Base-by-base conservation (phyloP, 305 asterid genomes). In the Petunia hybrid region DNA sequence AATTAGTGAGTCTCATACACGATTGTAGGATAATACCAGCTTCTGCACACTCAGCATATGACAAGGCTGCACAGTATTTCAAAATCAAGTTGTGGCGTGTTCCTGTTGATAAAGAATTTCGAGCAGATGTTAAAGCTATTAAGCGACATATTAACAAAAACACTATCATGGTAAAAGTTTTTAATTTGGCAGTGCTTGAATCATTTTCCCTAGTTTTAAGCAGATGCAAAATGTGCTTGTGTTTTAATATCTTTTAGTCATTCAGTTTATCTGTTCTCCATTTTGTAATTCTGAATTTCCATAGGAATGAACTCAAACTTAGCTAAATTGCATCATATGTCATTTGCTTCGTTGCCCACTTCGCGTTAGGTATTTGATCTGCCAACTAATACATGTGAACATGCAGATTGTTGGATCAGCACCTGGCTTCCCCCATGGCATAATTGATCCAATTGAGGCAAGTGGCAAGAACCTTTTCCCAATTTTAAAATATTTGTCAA, bases 351-450 rank as follows among this genome's bases (percentile, higher is more conserved):
- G 66, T 78, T 41, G 66, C 81, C 66, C 12, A 55, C 66, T 66
- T 46, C 14, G 10, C 80, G 51, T 75, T 67, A 76, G 53, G 57
- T 43, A 77, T 86, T 66, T 74, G 68, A 59, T 7, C 39, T 53
- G 83, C 81, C 39, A 48, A 66, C 75, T 68, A 51, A 67, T 82
- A 77, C 79, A 61, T n/a, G 2, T 68, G 63, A 82, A 60, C 81
- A 75, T 75, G 81, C 95, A 96, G 99, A 91, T 97, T 90, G 92
- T 94, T 91, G 99, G 99, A 86, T 97, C 99, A 64, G 98, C 99
- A 62, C 99, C 99, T 71, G 99, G 99, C 79, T 97, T 93, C 85
- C 99, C 99, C 35, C 99, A 97, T 89, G 99, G 99, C 86, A 91
- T 97, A 81, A 89, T 97, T 41, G 99, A 97, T 88, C 99, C 98